These are phyloP conservation scores for Ceratocystis papillata DNA, from an alignment of 2,329 filamentous ascomycete genomes.

Conservation along the genomic window DNA sequence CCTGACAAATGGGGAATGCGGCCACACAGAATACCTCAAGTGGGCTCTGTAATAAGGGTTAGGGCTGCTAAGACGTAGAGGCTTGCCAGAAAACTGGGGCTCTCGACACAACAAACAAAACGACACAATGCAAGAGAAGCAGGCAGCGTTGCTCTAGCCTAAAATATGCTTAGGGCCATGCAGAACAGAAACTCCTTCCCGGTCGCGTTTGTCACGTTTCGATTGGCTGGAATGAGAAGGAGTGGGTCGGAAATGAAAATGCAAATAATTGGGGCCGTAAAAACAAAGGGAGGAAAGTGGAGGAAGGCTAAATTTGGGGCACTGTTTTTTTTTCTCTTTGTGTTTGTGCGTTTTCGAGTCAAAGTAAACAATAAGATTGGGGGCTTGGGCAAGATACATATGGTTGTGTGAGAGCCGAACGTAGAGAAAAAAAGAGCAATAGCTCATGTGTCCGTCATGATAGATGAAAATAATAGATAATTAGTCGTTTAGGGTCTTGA, in stretches of 20 bases:
- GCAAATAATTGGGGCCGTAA: neutral
- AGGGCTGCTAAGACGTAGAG: neutral
- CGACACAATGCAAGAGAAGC: too few relatives aligned
- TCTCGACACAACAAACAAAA: too few relatives aligned
- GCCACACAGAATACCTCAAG: too few relatives aligned
- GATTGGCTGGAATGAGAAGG: neutral
- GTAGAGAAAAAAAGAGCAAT: too few relatives aligned
- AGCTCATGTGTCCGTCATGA: too few relatives aligned
- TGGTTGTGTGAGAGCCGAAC: too few relatives aligned
- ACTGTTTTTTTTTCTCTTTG: neutral
- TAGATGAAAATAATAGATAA: too few relatives aligned
- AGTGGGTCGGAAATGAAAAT: neutral
- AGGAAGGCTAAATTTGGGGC: conserved; percentile 1
- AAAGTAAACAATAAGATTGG: conserved; percentile 4
- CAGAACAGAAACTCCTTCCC: neutral
- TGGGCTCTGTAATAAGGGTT: neutral
- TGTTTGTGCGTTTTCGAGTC: conserved; percentile 11
- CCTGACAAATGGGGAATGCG: too few relatives aligned
- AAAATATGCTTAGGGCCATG: neutral
- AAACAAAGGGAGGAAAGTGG: conserved; percentile 14
- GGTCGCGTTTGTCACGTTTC: neutral
- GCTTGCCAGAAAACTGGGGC: too few relatives aligned
- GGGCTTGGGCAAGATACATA: neutral
- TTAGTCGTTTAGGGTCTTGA: too few relatives aligned
- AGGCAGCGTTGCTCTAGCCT: too few relatives aligned